Percentiles rank a stretch among this genome's conserved stretches.
These are phyloP conservation scores for Dactylellina haptotyla DNA, from an alignment of 2,329 filamentous ascomycete species.

Conservation along the genomic window DNA sequence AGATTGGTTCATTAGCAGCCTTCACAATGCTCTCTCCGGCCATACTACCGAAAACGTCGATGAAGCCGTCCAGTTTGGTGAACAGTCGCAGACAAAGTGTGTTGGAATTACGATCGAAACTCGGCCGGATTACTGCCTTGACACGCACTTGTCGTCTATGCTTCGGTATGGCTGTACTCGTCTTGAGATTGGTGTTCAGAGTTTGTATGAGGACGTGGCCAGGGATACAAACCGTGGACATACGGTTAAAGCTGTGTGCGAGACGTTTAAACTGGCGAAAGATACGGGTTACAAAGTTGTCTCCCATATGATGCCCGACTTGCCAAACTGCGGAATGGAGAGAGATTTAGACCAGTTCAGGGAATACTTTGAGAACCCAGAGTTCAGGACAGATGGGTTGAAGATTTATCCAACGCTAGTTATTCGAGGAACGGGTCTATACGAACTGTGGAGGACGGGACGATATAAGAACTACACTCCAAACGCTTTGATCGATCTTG, in stretches of 20 bases:
- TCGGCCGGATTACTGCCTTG: conserved; percentile 92
- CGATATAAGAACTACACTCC: conserved; percentile 99
- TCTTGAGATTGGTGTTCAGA: conserved; percentile 94
- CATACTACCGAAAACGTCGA: conserved; percentile 95
- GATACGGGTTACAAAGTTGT: conserved; percentile 99
- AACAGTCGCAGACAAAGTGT: conserved; percentile 71
- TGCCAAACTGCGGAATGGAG: conserved; percentile 98
- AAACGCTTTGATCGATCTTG: conserved; percentile 92
- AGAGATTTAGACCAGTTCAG: conserved; percentile 95
- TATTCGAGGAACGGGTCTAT: conserved; percentile 93
- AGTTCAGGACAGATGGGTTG: conserved; percentile 92
- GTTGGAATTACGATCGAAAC: conserved; percentile 99
- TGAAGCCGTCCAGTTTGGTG: conserved; percentile 79
- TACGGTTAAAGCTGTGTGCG: conserved; percentile 91
- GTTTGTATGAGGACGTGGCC: conserved; percentile 97
- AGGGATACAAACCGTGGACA: conserved; percentile 96
- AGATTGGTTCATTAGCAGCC: conserved; percentile 90
- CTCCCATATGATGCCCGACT: conserved; percentile 99
- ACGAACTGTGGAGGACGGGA: conserved; percentile 96
- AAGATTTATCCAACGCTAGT: conserved; percentile 99
- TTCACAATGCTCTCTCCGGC: conserved; percentile 95
- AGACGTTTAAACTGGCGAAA: conserved; percentile 97
- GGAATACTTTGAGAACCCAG: conserved; percentile 97
- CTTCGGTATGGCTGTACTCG: conserved; percentile 96
- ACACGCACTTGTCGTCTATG: conserved; percentile 95